Conservation (phyloP, 345 rosid genomes). For the Salix arbutifolia region DNA sequence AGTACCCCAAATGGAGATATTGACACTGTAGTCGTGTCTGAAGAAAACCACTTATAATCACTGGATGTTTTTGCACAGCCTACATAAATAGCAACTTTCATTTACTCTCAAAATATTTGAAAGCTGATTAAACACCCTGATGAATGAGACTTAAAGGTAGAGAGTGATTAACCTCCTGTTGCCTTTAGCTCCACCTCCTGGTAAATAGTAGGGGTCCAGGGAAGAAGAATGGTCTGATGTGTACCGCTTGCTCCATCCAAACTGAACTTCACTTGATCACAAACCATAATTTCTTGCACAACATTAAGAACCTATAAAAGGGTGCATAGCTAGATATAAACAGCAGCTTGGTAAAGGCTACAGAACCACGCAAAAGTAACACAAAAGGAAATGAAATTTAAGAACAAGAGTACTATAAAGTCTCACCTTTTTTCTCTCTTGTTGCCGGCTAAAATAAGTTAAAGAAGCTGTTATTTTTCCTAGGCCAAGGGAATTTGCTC, state of each 20-base stretch:
- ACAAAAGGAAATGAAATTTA: neutral
- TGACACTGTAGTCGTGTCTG: constrained; percentile 55
- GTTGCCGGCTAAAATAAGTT: constrained; percentile 50
- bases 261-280: constrained; percentile 62
- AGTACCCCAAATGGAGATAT: constrained; percentile 72
- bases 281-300: constrained; percentile 72
- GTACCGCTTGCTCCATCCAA: constrained; percentile 36
- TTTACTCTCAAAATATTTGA: constrained; percentile 15
- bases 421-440: constrained; percentile 55
- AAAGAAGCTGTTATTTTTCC: constrained; percentile 74
- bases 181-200: constrained; percentile 81
- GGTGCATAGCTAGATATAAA: constrained; percentile 15
- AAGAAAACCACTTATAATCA: constrained; percentile 93
- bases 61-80: constrained; percentile 75
- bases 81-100: constrained; percentile 24
- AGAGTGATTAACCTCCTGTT: constrained; percentile 59
- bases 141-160: neutral
- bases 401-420: constrained; percentile 2
- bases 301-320: constrained; percentile 59
- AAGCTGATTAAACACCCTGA: neutral
- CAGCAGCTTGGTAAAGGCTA: neutral
- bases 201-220: constrained; percentile 76
- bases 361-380: neutral
- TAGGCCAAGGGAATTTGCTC: constrained; percentile 58
- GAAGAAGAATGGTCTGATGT: constrained; percentile 54